Conservation (phyloP, 2,329 filamentous ascomycete genomes). For the Colletotrichum filicis region DNA sequence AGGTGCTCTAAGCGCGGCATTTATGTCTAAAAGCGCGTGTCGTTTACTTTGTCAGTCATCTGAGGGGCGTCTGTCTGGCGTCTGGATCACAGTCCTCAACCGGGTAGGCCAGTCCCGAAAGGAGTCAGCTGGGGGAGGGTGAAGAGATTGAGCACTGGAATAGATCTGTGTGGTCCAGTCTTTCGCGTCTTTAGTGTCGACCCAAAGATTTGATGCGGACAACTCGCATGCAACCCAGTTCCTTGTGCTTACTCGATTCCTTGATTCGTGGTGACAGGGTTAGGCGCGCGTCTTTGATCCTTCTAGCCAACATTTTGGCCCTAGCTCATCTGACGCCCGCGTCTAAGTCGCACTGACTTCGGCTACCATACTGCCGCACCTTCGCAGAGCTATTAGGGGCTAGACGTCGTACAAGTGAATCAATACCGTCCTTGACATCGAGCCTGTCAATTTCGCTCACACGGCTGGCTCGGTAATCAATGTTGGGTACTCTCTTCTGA, state of each 20-base stretch:
- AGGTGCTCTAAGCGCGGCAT: not conserved
- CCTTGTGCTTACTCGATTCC: not conserved
- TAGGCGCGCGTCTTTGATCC: not conserved
- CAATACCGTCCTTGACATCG: not conserved
- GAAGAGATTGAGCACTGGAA: not conserved
- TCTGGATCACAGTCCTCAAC: not conserved
- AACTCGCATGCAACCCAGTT: not conserved
- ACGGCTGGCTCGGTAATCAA: not conserved
- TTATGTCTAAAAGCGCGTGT: not conserved
- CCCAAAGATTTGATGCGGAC: not conserved
- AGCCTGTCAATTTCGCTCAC: not conserved
- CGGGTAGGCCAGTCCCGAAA: not conserved
- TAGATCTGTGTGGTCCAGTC: not conserved
- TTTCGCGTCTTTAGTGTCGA: not conserved
- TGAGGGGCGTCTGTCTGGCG: not conserved
- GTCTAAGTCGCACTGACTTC: not conserved
- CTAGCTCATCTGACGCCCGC: not conserved
- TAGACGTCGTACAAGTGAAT: not conserved
- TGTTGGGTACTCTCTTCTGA: not conserved
- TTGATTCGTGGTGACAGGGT: not conserved
- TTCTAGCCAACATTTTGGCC: not conserved
- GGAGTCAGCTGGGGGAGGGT: not conserved
- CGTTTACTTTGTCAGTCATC: not conserved
- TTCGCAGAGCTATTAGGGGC: too few species aligned
- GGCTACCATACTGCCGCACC: not conserved